A percentile compares a stretch with the other conserved stretches of the same genome.
Conservation (phyloP, 140 eudicot species). For the Anethum foeniculum region DNA sequence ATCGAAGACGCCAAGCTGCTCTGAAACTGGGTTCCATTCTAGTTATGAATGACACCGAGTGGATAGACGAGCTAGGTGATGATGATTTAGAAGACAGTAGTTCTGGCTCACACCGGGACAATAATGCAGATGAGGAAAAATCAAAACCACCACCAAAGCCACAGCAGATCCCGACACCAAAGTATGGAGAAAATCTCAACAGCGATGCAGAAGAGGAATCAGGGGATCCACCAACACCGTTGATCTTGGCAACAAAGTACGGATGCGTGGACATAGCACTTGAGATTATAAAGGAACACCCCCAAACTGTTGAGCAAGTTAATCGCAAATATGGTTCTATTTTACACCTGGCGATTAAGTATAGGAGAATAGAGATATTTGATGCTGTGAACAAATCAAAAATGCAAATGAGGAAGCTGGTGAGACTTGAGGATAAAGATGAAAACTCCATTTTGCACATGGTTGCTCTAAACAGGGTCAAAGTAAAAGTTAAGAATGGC, state of each 20-base stretch:
- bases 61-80: slow-evolving; percentile 9
- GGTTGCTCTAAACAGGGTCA: slow-evolving; percentile 26
- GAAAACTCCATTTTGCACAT: slow-evolving; percentile 40
- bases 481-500: not conserved
- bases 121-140: not conserved
- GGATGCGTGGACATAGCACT: slow-evolving; percentile 32
- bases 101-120: not conserved
- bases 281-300: slow-evolving; percentile 24
- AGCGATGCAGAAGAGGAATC: not conserved
- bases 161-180: not conserved
- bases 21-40: slow-evolving; percentile 24
- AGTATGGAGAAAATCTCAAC: not conserved
- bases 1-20: slow-evolving; percentile 18
- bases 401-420: slow-evolving; percentile 25
- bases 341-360: slow-evolving; percentile 35
- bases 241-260: slow-evolving; percentile 32
- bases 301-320: slow-evolving; percentile 31
- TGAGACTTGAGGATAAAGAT: slow-evolving; percentile 21
- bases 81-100: not conserved
- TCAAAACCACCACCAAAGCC: not conserved
- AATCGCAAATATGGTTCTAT: slow-evolving; percentile 15
- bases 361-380: slow-evolving; percentile 20
- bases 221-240: slow-evolving; percentile 14
- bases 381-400: slow-evolving; percentile 20
- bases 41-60: slow-evolving; percentile 16